Percentiles rank a stretch among this genome's conserved stretches.
Evolutionary conservation across 1,284 basidiomycete species (phyloP).

Genomic region (Anthracocystis setariae): DNA sequence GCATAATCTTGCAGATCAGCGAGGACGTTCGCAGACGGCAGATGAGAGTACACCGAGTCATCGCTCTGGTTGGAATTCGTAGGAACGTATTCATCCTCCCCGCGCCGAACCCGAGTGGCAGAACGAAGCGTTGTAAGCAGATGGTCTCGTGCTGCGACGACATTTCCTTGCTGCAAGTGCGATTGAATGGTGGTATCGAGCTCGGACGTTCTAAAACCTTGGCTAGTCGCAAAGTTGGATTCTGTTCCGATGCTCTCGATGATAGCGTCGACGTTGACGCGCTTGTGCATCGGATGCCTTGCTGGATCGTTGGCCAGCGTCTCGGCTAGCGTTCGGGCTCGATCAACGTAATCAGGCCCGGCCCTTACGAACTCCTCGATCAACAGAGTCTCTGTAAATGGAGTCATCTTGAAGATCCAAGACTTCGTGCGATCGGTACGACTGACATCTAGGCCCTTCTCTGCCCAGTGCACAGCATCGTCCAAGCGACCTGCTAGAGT

Average conservation of each 20-base stretch:
- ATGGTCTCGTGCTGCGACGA: conserved; percentile 26
- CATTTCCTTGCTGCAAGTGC: conserved; percentile 24
- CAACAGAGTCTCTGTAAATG: conserved; percentile 33
- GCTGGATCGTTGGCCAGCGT: neutral
- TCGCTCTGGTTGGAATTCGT: neutral
- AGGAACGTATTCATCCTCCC: neutral
- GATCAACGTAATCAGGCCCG: conserved; percentile 1
- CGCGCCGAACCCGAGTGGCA: conserved; percentile 1
- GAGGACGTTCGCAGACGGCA: conserved; percentile 22
- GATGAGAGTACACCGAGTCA: conserved; percentile 13
- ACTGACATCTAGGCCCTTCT: conserved; percentile 1
- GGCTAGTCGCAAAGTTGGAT: neutral
- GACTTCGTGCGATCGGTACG: neutral
- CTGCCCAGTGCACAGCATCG: conserved; percentile 35
- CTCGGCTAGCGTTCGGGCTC: conserved; percentile 10
- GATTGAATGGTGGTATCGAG: conserved; percentile 15
- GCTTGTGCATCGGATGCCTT: neutral
- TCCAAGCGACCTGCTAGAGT: conserved; percentile 31
- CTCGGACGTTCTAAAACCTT: neutral
- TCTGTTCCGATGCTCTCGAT: conserved; percentile 12
- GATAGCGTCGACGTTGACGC: conserved; percentile 14
- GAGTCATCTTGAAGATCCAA: conserved; percentile 14
- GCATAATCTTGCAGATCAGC: conserved; percentile 24
- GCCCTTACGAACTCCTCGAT: conserved; percentile 41
- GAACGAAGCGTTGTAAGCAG: conserved; percentile 20